Evolutionary conservation across 1,284 basidiomycete genomes (phyloP).

Genomic region (Papiliotrema flavescens): DNA sequence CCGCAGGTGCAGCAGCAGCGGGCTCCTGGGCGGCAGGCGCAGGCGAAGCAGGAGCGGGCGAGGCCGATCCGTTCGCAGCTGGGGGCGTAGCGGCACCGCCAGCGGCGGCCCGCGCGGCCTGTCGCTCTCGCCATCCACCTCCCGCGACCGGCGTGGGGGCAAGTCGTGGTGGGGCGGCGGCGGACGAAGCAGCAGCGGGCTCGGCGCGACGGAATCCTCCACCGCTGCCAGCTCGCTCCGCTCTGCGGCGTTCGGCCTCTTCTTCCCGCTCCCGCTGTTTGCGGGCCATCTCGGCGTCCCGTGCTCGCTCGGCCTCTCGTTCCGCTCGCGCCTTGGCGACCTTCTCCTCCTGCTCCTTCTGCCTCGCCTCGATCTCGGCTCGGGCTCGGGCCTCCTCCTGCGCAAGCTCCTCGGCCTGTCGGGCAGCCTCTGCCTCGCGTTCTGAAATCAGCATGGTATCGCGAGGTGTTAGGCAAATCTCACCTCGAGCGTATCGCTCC

Average conservation of each 20-base stretch:
- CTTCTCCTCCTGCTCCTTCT: conserved; percentile 44
- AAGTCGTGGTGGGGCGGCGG: conserved; percentile 42
- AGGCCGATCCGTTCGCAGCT: conserved; percentile 1
- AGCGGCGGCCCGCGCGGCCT: conserved; percentile 52
- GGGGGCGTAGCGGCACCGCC: conserved; percentile 21
- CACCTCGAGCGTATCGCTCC: conserved; percentile 44
- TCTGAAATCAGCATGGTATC: conserved; percentile 11
- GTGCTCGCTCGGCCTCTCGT: conserved; percentile 66
- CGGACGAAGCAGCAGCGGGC: conserved; percentile 26
- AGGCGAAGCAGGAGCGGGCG: conserved; percentile 23
- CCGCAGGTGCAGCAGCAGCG: conserved; percentile 10
- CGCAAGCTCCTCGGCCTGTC: conserved; percentile 23
- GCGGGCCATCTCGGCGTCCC: conserved; percentile 58
- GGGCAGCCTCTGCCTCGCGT: conserved; percentile 34
- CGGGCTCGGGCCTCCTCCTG: conserved; percentile 34
- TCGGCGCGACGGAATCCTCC: conserved; percentile 29
- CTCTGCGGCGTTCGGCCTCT: conserved; percentile 63
- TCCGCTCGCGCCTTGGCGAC: conserved; percentile 27
- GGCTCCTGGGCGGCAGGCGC: conserved; percentile 35
- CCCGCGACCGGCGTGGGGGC: conserved; percentile 34
- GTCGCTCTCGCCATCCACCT: conserved; percentile 38
- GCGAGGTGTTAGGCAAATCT: conserved; percentile 26
- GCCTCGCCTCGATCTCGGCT: conserved; percentile 54
- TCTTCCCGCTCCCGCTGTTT: conserved; percentile 71
- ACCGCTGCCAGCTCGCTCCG: conserved; percentile 30